phyloP scores from a whole-genome alignment of 2,329 filamentous ascomycete species.

The Ophiostoma ulmi region DNA sequence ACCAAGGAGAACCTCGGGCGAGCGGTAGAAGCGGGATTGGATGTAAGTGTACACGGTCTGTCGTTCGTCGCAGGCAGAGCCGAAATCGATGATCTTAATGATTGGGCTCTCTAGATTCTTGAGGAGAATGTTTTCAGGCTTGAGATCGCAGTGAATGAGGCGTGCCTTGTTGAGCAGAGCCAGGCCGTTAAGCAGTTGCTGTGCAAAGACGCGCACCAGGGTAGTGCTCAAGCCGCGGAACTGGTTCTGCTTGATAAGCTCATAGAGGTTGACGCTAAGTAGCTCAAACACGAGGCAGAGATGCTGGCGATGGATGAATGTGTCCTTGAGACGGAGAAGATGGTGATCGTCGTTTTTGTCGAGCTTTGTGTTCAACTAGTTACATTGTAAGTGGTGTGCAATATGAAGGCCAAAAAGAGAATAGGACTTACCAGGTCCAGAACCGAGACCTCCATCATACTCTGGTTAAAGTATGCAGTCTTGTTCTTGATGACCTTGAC shows the following conservation, averaged over 20 bases:
- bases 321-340: conserved; percentile 88
- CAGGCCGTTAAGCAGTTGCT: conserved; percentile 89
- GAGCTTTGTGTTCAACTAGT: conserved; percentile 88
- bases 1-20: conserved; percentile 90
- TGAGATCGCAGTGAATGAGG: conserved; percentile 95
- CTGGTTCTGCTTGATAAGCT: conserved; percentile 98
- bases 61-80: conserved; percentile 93
- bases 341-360: conserved; percentile 99
- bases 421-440: conserved; percentile 70
- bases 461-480: conserved; percentile 98
- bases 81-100: conserved; percentile 99
- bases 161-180: conserved; percentile 92
- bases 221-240: conserved; percentile 97
- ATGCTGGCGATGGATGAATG: conserved; percentile 96
- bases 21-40: conserved; percentile 95
- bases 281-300: conserved; percentile 94
- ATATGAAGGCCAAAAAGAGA: neutral
- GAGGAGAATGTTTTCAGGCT: conserved; percentile 93
- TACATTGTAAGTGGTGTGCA: neutral
- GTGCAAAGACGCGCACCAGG: conserved; percentile 91
- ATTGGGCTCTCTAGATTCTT: conserved; percentile 99
- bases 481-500: conserved; percentile 99
- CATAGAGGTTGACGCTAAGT: conserved; percentile 94
- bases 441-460: conserved; percentile 99
- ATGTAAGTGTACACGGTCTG: conserved; percentile 99